Evolutionary conservation across 1,139 yeast genomes (phyloP), one percentile per base, ranked within the genome.

Genomic region (Saccharomyces hybrid): DNA sequence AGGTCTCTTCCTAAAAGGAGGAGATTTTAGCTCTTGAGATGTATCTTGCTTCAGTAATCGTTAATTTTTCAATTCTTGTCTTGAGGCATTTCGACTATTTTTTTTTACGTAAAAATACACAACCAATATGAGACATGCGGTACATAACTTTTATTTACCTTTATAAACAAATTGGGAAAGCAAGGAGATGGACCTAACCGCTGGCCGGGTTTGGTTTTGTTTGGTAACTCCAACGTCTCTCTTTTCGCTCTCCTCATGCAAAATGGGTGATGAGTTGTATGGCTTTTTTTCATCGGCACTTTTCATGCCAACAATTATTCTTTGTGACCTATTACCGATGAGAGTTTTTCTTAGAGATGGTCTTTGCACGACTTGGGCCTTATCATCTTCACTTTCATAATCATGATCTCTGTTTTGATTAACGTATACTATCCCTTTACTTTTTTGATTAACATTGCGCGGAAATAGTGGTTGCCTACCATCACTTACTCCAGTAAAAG

Each of bases 141-240:
- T 26, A 23, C 27, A 26, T 31, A 20, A 16, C 14, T 30, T 28
- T 48, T 26, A 41, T 34, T 30, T 46, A 50, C 57, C 50, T 50
- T 53, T 52, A 46, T 58, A 58, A 23, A 52, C 54, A 49, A 46
- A 58, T 32, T 58, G 57, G 14, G 60, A 57, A 11, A 58, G 49
- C 34, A 55, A 50, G 2, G 61, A 57, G 5, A 41, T 23, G 8
- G 57, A 54, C 55, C 56, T 53, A 48, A 16, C 51, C 34, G 54
- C 58, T 3, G 56, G 52, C 11, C 52, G 38, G 9, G 14, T 27
- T 13, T 46, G 13, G 30, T n/a, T 27, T 27, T 9, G 9, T n/a
- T 20, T 25, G 42, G n/a, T 28, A 25, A 14, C 20, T 25, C 5
- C 13, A 26, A 49, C 16, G 14, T 26, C 32, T 13, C 30, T 50